A percentile compares a stretch with the other conserved stretches of the same genome.
Conservation (phyloP, 352 stramenopile genomes). For the Phytophthora melonis region DNA sequence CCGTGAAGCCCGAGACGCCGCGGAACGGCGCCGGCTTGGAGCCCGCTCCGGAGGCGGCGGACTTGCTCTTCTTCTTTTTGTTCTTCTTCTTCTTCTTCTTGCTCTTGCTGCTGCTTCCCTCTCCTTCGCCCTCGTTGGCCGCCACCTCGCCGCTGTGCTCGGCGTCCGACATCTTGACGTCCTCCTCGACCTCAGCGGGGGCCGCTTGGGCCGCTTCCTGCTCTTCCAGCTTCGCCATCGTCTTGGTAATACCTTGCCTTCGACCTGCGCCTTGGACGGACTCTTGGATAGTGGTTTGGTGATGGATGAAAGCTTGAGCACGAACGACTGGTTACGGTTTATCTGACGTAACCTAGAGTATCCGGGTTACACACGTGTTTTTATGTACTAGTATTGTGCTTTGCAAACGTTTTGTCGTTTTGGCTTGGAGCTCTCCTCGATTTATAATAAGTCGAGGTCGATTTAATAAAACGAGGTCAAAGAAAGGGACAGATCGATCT, state of each 20-base stretch:
- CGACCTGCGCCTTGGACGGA: conserved; percentile 2
- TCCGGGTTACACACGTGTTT: background rate
- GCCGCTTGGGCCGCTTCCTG: conserved; percentile 19
- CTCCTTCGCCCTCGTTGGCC: background rate
- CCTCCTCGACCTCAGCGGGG: conserved; percentile 10
- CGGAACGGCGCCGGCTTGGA: conserved; percentile 73
- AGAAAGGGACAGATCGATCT: too few relatives aligned
- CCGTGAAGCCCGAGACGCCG: conserved; percentile 90
- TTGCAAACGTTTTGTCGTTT: too few relatives aligned
- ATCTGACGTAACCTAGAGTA: background rate
- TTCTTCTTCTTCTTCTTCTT: conserved; percentile 92
- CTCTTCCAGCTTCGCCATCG: conserved; percentile 38
- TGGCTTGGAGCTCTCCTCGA: too few relatives aligned
- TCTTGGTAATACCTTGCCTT: background rate
- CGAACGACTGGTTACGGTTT: background rate
- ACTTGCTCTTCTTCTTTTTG: conserved; percentile 70
- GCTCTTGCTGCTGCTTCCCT: conserved; percentile 43
- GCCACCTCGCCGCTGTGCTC: conserved; percentile 27
- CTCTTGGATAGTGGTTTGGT: conserved; percentile 25
- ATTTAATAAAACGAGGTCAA: too few relatives aligned
- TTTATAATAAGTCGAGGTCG: too few relatives aligned
- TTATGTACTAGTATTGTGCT: too few relatives aligned
- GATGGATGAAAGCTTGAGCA: background rate
- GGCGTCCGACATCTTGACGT: conserved; percentile 23
- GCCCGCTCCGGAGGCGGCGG: conserved; percentile 10